Base-by-base conservation (phyloP, 768 basidiomycete species). In the Lyophyllum atratum region DNA sequence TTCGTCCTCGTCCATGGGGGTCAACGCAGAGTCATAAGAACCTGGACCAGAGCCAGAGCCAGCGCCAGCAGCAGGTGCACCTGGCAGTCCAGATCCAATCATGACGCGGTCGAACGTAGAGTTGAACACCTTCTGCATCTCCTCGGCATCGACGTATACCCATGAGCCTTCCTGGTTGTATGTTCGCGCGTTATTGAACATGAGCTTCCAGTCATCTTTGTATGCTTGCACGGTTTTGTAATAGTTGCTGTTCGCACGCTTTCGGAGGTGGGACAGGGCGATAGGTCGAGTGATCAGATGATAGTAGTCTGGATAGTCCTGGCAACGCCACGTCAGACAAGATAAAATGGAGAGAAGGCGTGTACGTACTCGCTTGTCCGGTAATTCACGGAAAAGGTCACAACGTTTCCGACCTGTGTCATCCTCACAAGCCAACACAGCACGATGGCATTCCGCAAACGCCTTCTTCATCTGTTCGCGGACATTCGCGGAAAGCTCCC, bases 121-220 rank as follows among this genome's bases (percentile, higher is more conserved):
- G 58, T 90, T 82, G 69, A 95, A 94, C 48, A 87, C 86, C 68
- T 90, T 91, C 74, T 96, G 90, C 90, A 95, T 93, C 76, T 93
- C 92, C 48, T 93, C 90, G 8, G 96, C 95, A 59, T 96, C 93
- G 58, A 90, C 80, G 72, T 95, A 96, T 34, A 97, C 94, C 90
- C 92, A 93, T 0, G 93, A 95, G 1, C 90, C 93, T 72, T 96
- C 93, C 71, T 90, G 88, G 70, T 98, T 98, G 79, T 93, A 98
- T 43, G 85, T 90, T 64, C 91, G 83, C 4, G 96, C 95, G 66
- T 98, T 98, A 71, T 85, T 82, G 72, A 95, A 98, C 90, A 99
- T 95, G 54, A 94, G 81, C 62, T 82, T 82, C 86, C 89, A 93
- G 70, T 96, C 93, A 45, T 85, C 83, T 55, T 83, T 78, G 75